Evolutionary conservation across 495 filamentous ascomycete species (phyloP).

Genomic region (Aspergillus affinis): DNA sequence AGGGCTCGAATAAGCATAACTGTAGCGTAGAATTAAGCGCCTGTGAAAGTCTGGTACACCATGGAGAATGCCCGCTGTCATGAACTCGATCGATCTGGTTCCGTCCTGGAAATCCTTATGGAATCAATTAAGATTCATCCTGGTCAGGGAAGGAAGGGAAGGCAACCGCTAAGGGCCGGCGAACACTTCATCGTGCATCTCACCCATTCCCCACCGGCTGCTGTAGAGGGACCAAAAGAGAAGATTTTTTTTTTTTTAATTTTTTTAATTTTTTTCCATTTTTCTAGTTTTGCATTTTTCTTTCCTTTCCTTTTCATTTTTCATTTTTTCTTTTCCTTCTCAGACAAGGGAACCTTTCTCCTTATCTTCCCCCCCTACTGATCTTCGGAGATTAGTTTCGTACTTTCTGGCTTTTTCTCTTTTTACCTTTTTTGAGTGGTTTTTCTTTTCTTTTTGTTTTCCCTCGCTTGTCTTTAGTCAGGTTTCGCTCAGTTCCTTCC

Average conservation of each 20-base stretch:
- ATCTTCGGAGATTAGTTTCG: not conserved
- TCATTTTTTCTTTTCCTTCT: not conserved
- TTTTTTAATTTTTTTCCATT: not conserved
- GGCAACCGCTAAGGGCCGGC: slow-evolving; percentile 20
- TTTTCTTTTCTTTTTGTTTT: slow-evolving; percentile 1
- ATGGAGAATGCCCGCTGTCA: slow-evolving; percentile 23
- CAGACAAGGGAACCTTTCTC: not conserved
- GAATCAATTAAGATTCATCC: not conserved
- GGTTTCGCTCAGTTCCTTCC: not conserved
- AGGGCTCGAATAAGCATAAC: slow-evolving; percentile 31
- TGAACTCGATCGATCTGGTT: slow-evolving; percentile 4
- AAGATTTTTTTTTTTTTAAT: slow-evolving; percentile 2
- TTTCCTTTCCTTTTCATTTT: not conserved
- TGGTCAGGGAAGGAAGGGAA: not conserved
- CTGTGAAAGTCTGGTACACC: slow-evolving; percentile 25
- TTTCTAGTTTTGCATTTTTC: not conserved
- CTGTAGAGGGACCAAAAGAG: slow-evolving; percentile 16
- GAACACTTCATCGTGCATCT: slow-evolving; percentile 31
- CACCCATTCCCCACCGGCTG: slow-evolving; percentile 15
- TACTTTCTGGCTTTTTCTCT: not conserved
- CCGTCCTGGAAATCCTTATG: not conserved
- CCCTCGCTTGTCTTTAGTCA: not conserved
- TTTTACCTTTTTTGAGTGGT: not conserved
- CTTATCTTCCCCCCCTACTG: not conserved
- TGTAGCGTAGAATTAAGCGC: slow-evolving; percentile 29